phyloP scores from a whole-genome alignment of 1,139 yeast genomes.

The Pichia sp. region DNA sequence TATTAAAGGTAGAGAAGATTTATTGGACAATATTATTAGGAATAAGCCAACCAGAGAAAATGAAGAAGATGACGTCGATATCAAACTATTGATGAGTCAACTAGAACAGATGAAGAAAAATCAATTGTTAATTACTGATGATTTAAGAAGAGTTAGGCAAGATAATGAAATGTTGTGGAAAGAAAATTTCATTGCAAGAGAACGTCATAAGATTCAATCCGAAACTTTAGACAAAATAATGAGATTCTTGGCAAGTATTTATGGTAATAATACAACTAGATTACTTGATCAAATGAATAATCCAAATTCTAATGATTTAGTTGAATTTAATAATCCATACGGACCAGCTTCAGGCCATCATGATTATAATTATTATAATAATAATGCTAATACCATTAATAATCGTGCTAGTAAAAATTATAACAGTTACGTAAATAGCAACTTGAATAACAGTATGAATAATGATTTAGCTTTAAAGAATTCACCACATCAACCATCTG shows the following conservation, averaged over 20 bases:
- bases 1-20: constrained; percentile 40
- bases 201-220: constrained; percentile 77
- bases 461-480: not conserved
- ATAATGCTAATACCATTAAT: constrained; percentile 1
- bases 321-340: constrained; percentile 15
- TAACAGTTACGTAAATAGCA: not conserved
- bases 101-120: constrained; percentile 70
- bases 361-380: not conserved
- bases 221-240: constrained; percentile 84
- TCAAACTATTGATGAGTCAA: constrained; percentile 58
- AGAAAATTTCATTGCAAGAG: constrained; percentile 77
- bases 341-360: constrained; percentile 2
- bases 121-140: constrained; percentile 78
- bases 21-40: constrained; percentile 66
- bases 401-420: not conserved
- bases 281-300: constrained; percentile 31
- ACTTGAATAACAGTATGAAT: not conserved
- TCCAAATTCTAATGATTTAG: constrained; percentile 10
- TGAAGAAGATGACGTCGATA: constrained; percentile 46
- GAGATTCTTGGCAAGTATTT: constrained; percentile 77
- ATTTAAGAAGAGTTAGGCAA: constrained; percentile 69
- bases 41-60: constrained; percentile 37
- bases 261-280: constrained; percentile 58
- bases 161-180: constrained; percentile 92
- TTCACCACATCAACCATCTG: not conserved